Base-by-base conservation (phyloP, 805 yeast species). In the Candida saitoana region DNA sequence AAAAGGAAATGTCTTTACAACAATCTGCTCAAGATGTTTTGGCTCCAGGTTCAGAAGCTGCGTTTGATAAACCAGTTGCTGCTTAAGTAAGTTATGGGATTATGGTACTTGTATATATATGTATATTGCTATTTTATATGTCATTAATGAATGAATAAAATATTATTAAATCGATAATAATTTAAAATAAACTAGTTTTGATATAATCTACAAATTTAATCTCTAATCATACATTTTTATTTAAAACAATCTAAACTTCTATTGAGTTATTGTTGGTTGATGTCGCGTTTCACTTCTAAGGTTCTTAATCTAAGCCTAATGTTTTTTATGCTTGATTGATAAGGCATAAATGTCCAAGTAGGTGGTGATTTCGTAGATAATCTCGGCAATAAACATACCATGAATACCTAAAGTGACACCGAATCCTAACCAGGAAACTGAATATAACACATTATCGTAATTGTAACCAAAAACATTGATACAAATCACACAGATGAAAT, bases 281-380 rank as follows among this genome's bases (percentile, higher is more conserved):
- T n/a, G n/a, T n/a, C n/a, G n/a, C n/a, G n/a, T n/a, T n/a, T n/a
- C n/a, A n/a, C n/a, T n/a, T n/a, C n/a, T n/a, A n/a, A n/a, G n/a
- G n/a, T n/a, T n/a, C n/a, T n/a, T n/a, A n/a, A n/a, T n/a, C n/a
- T n/a, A 22, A 22, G 11, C 14, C 19, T 49, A 64, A 24, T 68
- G 76, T 58, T 79, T 82, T 54, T 84, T 85, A 57, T 85, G 87
- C 60, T 90, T 89, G 56, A 88, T 87, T 30, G 84, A 74, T 52
- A 90, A 76, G 5, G 96, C 93, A 63, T 81, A 84, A 50, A 91
- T 89, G 57, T 88, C 96, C 52, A 91, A 71, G 56, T 78, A 89
- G 3, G 74, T 66, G 9, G 96, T 87, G 52, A 88, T 85, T 48
- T 81, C 89, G 62, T 80, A 77, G 53, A 91, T 81, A 52, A 87